These are phyloP conservation scores for Bocquillonia castaneifolia DNA, from an alignment of 441 rosid species.

Conservation along the genomic window DNA sequence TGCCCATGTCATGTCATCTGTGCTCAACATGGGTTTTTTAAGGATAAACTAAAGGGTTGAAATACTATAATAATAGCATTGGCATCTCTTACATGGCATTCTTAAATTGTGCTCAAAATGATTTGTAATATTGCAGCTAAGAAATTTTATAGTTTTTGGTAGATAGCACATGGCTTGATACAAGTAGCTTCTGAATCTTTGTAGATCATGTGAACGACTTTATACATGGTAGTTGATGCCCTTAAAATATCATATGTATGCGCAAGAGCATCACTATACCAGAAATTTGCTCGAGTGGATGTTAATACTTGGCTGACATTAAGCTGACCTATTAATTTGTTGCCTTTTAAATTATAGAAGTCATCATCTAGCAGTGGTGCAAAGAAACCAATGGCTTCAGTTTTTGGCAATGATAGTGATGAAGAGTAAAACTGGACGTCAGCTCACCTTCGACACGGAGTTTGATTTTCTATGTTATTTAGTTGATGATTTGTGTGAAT, in stretches of 20 bases:
- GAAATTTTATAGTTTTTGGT: neutral
- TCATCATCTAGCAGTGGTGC: conserved; percentile 31
- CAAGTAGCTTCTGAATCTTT: neutral
- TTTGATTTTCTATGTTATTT: conserved; percentile 4
- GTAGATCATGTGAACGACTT: neutral
- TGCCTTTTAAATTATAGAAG: conserved; percentile 35
- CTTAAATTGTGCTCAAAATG: neutral
- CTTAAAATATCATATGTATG: neutral
- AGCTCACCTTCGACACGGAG: conserved; percentile 4
- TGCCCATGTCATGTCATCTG: neutral
- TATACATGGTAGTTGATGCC: neutral
- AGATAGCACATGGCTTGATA: neutral
- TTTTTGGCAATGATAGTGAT: conserved; percentile 73
- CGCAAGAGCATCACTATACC: neutral
- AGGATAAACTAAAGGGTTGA: neutral
- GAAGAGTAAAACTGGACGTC: conserved; percentile 29
- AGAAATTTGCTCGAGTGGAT: neutral
- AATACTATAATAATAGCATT: neutral
- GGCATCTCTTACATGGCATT: neutral
- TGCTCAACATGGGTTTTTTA: neutral
- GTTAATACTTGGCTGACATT: neutral
- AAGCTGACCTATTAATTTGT: neutral
- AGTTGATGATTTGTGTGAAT: neutral
- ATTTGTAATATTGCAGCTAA: neutral
- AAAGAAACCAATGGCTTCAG: conserved; percentile 72